Base-by-base conservation (phyloP, 768 basidiomycete species). In the Mycena kentingensis region DNA sequence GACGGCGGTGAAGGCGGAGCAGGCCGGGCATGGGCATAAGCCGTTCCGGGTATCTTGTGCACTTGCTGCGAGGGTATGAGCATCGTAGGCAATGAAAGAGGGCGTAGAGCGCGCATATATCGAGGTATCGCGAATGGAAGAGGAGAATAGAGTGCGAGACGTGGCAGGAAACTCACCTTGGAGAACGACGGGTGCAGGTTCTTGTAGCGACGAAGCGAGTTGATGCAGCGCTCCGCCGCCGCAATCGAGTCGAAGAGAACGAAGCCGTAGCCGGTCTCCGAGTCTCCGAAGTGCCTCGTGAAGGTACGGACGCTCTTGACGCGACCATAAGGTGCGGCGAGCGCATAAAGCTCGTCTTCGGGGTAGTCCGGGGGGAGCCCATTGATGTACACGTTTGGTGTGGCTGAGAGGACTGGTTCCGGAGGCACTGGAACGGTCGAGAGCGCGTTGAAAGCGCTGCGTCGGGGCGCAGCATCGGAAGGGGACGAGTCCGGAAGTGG, bases 381-480 rank as follows among this genome's bases (percentile, higher is more conserved):
- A 62, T 93, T 93, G 71, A 93, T 91, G 65, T 93, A 93, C 1
- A 93, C 87, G 60, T 93, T 93, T 0, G 90, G 88, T 1, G 87
- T 84, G n/a, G n/a, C n/a, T n/a, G n/a, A n/a, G n/a, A n/a, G n/a
- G n/a, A n/a, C n/a, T n/a, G n/a, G n/a, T n/a, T n/a, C n/a, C n/a
- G n/a, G n/a, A n/a, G n/a, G n/a, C n/a, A n/a, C n/a, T n/a, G n/a
- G 25, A 44, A 44, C 25, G 29, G 45, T 34, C 24, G 44, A 25
- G 11, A 26, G 19, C 41, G 12, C 8, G 7, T n/a, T n/a, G n/a
- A n/a, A n/a, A n/a, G n/a, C n/a, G n/a, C n/a, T 19, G 25, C 25
- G 36, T 12, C 36, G 11, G 7, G 36, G 18, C 36, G 18, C 36
- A 37, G 24, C 26, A 25, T 21, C 12, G 27, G 22, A 49, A 16